Evolutionary conservation across 768 basidiomycete genomes (phyloP).

Genomic region (Leccinum imitatum): DNA sequence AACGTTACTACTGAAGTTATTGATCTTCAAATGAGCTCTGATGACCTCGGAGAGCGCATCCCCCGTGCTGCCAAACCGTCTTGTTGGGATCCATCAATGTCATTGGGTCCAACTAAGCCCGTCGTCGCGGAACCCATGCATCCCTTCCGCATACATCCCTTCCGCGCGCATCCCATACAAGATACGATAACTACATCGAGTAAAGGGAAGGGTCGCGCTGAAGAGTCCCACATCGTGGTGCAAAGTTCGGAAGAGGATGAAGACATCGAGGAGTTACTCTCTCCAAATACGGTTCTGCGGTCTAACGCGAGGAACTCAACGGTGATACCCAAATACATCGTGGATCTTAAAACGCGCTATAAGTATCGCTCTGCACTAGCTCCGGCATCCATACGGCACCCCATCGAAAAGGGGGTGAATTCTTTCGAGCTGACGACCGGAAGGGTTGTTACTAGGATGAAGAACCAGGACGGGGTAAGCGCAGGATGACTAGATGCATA

Average conservation of each 20-base stretch:
- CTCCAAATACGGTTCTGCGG: background rate
- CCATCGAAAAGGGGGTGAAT: background rate
- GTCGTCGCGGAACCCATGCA: no score
- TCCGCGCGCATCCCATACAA: no score
- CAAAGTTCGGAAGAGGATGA: conserved; percentile 21
- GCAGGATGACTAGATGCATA: background rate
- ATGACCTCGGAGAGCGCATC: conserved; percentile 24
- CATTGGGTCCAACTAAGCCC: no score
- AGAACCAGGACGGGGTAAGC: conserved; percentile 24
- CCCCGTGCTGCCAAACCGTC: conserved; percentile 7
- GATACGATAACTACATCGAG: background rate
- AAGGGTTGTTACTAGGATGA: conserved; percentile 21
- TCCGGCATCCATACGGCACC: conserved; percentile 5
- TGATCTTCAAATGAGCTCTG: conserved; percentile 15
- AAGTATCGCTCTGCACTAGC: background rate
- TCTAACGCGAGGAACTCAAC: background rate
- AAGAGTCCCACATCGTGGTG: conserved; percentile 13
- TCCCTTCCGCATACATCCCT: no score
- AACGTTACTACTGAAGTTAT: conserved; percentile 22
- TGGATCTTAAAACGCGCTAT: background rate
- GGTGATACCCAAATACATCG: conserved; percentile 21
- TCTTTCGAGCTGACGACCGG: conserved; percentile 8
- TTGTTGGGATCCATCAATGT: conserved; percentile 25
- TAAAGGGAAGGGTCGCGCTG: conserved; percentile 27
- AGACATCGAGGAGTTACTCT: conserved; percentile 16